Evolutionary conservation across 108 stramenopile species (phyloP), one percentile per base, ranked within the genome.

Genomic region (Fragilaria crotonensis): DNA sequence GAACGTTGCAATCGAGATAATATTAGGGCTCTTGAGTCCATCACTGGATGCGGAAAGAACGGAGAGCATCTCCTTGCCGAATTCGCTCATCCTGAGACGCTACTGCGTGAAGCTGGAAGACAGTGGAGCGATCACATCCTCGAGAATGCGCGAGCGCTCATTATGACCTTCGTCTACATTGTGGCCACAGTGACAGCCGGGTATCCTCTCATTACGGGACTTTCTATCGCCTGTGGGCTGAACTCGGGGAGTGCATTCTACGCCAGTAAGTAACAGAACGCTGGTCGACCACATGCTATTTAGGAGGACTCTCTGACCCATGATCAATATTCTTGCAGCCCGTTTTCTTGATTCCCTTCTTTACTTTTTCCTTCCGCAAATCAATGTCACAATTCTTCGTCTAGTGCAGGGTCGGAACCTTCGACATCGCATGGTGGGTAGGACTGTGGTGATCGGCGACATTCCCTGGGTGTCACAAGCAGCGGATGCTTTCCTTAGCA

Each of bases 401-500:
- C 26, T 84, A 27, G 22, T 72, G 14, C 75, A 89, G 60, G 70
- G 87, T 7, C 75, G 91, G 14, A 66, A 80, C 30, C 33, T 87
- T 25, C 45, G 50, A 9, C 86, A 87, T 48, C 74, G 91, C 3
- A 83, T 87, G 77, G 91, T 85, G 21, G 81, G 80, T 5, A 63
- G 91, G 2, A 93, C 91, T 20, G 79, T 89, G 7, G 85, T 86
- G 1, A 79, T 93, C 51, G 91, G 79, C 21, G 91, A 93, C 67
- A 74, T 78, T 25, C 83, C 86, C 28, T 84, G 82, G 80, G 83
- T 73, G 11, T 59, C 70, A 17, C 73, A 78, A 44, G n/a, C 5
- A 1, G 77, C 79, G 1, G 91, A 93, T 52, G 84, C 81, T 11
- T 93, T 84, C 63, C 55, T 87, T 29, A 73, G 73, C 45, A 93